Base-by-base conservation (phyloP, 768 basidiomycete species). In the Termitomyces sp. region DNA sequence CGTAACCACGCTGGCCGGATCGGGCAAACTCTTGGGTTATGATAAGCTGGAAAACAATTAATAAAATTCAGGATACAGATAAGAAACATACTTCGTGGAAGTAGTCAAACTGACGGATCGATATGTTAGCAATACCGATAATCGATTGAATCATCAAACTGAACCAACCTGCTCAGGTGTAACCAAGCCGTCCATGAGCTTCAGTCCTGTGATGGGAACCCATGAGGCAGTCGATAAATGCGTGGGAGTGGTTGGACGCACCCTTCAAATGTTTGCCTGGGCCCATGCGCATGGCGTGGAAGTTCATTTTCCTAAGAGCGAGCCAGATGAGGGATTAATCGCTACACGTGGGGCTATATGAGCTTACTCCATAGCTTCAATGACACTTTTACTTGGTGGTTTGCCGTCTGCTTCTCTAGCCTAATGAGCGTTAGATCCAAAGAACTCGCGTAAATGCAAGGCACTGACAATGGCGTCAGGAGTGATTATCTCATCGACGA, bases 271-370 rank as follows among this genome's bases (percentile, higher is more conserved):
- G 94, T 72, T 91, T 91, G 32, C 94, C 94, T 29, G 96, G 96
- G 15, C 96, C 96, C 76, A 96, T 80, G 20, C 92, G 86, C 95
- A 97, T 96, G 14, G 92, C 91, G 70, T 93, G 91, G 20, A 98
- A 59, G 68, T 94, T 87, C 36, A 83, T 56, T 55, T 86, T 86
- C 15, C 86, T 88, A 51, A 31, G 62, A 15, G 12, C 10, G 11
- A 8, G 56, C 5, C 37, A 37, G n/a, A 61, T 59, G 31, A 32
- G 38, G 53, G 17, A 32, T 29, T 11, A 0, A 45, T 43, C 81
- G 80, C 85, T 83, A 74, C 36, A 90, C 80, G 29, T 56, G 50
- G 40, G 36, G n/a, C 47, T 36, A 49, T 58, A 43, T 34, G 57
- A 73, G 73, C 74, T 84, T 63, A 77, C 76, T 74, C 76, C 91